phyloP scores from a whole-genome alignment of 2,329 filamentous ascomycete species.

The Penicillium sp. region DNA sequence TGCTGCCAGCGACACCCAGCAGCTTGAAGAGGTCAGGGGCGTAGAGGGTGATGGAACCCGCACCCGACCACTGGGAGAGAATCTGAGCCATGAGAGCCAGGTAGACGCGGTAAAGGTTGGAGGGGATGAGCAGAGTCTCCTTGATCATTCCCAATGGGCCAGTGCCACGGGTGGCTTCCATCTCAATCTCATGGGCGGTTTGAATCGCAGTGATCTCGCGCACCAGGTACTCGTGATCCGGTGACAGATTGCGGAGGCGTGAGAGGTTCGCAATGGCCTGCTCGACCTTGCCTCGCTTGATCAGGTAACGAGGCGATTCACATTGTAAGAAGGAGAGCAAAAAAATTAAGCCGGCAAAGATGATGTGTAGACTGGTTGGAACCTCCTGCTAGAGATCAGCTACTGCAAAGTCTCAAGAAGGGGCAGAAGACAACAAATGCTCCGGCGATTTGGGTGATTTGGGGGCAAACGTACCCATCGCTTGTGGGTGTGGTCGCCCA shows the following conservation, averaged over 20 bases:
- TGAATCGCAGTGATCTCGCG: slow-evolving; percentile 61
- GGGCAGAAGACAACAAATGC: slow-evolving; percentile 10
- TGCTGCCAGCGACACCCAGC: slow-evolving; percentile 61
- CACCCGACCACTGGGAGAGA: slow-evolving; percentile 68
- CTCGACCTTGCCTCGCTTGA: slow-evolving; percentile 58
- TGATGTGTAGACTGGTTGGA: slow-evolving; percentile 69
- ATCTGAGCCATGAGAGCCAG: slow-evolving; percentile 64
- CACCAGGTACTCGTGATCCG: slow-evolving; percentile 56
- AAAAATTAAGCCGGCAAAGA: slow-evolving; percentile 68
- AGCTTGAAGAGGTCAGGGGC: slow-evolving; percentile 67
- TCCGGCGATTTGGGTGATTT: neutral
- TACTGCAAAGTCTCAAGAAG: slow-evolving; percentile 18
- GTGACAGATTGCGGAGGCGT: slow-evolving; percentile 52
- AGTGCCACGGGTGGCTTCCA: slow-evolving; percentile 62
- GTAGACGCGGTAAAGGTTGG: slow-evolving; percentile 67
- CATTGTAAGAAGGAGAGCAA: slow-evolving; percentile 61
- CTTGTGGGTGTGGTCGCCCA: slow-evolving; percentile 38
- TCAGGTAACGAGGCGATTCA: slow-evolving; percentile 65
- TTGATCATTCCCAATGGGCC: slow-evolving; percentile 60
- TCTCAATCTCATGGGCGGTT: slow-evolving; percentile 60
- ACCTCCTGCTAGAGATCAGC: slow-evolving; percentile 37
- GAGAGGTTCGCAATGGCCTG: slow-evolving; percentile 42
- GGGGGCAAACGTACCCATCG: slow-evolving; percentile 43
- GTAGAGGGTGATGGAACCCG: slow-evolving; percentile 69
- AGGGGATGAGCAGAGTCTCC: slow-evolving; percentile 61